Conservation (phyloP, 768 basidiomycete genomes). For the Russula virescens region DNA sequence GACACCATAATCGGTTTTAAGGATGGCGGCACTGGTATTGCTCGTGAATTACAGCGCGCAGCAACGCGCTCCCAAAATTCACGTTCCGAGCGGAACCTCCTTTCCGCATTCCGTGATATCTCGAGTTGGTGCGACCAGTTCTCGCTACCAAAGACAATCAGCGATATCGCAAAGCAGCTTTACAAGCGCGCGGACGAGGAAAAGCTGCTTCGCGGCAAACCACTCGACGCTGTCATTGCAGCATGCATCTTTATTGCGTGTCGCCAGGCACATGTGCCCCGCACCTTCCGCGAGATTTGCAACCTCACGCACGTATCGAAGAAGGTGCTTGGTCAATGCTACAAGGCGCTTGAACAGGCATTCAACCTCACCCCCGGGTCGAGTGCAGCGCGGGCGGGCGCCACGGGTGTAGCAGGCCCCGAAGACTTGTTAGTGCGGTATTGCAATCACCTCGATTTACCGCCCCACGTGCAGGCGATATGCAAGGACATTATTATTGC, state of each 20-base stretch:
- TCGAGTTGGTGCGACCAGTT: conserved; percentile 94
- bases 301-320: conserved; percentile 91
- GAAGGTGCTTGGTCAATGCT: conserved; percentile 91
- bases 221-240: conserved; percentile 88
- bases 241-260: conserved; percentile 98
- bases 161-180: conserved; percentile 93
- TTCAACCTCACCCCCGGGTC: conserved; percentile 86
- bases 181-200: conserved; percentile 98
- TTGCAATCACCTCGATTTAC: conserved; percentile 87
- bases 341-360: conserved; percentile 81
- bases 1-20: conserved; percentile 94
- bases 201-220: conserved; percentile 86
- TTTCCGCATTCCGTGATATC: conserved; percentile 87
- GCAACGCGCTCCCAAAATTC: conserved; percentile 74
- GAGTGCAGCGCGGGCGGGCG: conserved; percentile 38
- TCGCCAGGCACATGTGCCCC: conserved; percentile 88
- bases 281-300: conserved; percentile 95
- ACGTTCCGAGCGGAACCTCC: conserved; percentile 78
- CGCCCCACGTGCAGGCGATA: conserved; percentile 74
- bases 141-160: conserved; percentile 87
- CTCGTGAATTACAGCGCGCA: conserved; percentile 88
- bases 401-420: conserved; percentile 50
- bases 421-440: conserved; percentile 89
- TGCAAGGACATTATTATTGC: conserved; percentile 77
- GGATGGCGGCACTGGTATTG: conserved; percentile 90